Evolutionary conservation across 1,284 basidiomycete genomes (phyloP).

Genomic region (Ganoderma resinaceum): DNA sequence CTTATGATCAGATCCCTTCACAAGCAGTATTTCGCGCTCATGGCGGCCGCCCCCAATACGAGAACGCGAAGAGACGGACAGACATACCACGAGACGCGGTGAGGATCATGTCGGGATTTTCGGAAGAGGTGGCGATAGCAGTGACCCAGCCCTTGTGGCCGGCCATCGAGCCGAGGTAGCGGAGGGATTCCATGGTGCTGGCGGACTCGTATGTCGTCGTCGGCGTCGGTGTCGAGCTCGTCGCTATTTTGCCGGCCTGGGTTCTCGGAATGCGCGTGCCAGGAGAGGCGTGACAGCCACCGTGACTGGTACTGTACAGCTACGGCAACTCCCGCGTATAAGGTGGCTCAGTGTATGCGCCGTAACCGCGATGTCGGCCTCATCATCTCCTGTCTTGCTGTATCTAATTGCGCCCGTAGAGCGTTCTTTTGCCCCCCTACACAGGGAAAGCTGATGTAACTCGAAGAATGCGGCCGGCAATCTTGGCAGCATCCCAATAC

Average conservation of each 20-base stretch:
- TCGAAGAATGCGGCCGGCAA: too few relatives aligned
- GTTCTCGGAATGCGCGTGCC: conserved; percentile 25
- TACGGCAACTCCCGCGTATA: conserved; percentile 43
- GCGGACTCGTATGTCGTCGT: conserved; percentile 47
- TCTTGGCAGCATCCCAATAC: too few relatives aligned
- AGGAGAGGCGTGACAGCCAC: conserved; percentile 62
- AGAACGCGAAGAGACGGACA: conserved; percentile 25
- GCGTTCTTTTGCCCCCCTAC: too few relatives aligned
- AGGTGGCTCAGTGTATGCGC: conserved; percentile 10
- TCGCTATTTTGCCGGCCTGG: conserved; percentile 36
- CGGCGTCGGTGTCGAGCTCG: conserved; percentile 42
- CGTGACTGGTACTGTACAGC: conserved; percentile 57
- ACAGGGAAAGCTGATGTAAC: too few relatives aligned
- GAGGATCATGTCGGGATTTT: conserved; percentile 97
- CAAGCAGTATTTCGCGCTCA: not conserved
- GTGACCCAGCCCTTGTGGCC: conserved; percentile 98
- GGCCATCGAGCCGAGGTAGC: conserved; percentile 91
- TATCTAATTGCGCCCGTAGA: not conserved
- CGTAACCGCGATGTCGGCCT: not conserved
- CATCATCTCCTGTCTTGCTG: not conserved
- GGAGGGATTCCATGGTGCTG: conserved; percentile 84
- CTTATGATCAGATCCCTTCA: conserved; percentile 2
- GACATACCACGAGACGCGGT: conserved; percentile 93
- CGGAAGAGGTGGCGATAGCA: conserved; percentile 95
- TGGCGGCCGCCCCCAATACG: not conserved